These are phyloP conservation scores for Eucalyptus pauciflora DNA, from an alignment of 345 rosid genomes.

Conservation along the genomic window DNA sequence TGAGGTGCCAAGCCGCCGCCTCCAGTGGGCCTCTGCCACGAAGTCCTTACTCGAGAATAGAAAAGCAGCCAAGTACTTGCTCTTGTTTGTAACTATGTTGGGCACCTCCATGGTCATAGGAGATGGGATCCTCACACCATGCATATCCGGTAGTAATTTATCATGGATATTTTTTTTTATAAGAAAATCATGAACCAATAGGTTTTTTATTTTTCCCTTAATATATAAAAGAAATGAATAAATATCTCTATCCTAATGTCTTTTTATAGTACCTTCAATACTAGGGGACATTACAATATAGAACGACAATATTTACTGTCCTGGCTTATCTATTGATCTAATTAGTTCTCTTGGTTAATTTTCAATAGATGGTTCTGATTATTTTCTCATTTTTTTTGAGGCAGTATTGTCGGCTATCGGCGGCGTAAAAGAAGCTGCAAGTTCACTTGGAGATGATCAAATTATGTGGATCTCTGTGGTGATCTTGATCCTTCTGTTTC, in stretches of 20 bases:
- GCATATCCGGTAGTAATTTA: slow-evolving; percentile 6
- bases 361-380: neutral
- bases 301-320: neutral
- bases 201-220: neutral
- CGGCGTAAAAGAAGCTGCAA: slow-evolving; percentile 5
- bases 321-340: neutral
- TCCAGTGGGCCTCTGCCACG: neutral
- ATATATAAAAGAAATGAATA: neutral
- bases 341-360: neutral
- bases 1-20: neutral
- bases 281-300: neutral
- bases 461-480: slow-evolving; percentile 22
- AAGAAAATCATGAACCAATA: neutral
- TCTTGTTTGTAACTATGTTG: slow-evolving; percentile 11
- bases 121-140: slow-evolving; percentile 24
- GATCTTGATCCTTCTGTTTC: slow-evolving; percentile 5
- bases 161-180: neutral
- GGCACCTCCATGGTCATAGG: slow-evolving; percentile 31
- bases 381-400: neutral
- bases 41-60: slow-evolving; percentile 4
- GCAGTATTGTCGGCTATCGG: slow-evolving; percentile 16
- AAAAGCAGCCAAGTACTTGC: neutral
- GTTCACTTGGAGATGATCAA: neutral
- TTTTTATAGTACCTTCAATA: neutral
- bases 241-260: neutral